Evolutionary conservation across 306 rosid species (phyloP).

Genomic region (Neltuma alba): DNA sequence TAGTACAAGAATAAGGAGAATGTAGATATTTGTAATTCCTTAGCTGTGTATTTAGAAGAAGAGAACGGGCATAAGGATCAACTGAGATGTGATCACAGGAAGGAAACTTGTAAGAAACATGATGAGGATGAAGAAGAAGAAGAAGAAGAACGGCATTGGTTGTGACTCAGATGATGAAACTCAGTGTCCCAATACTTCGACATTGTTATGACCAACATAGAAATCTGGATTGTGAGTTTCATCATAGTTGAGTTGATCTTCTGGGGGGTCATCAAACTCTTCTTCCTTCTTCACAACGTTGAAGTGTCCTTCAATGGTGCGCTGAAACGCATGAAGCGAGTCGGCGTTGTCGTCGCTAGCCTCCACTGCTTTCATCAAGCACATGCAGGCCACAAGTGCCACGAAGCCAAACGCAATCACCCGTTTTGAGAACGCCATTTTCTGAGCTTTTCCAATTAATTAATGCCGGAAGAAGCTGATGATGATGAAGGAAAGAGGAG

Average conservation of each 20-base stretch:
- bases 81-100: not conserved
- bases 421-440: not conserved
- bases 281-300: not conserved
- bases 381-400: not conserved
- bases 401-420: not conserved
- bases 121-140: too few relatives aligned
- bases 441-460: not conserved
- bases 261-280: not conserved
- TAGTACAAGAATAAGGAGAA: not conserved
- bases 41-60: not conserved
- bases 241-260: not conserved
- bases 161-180: too few relatives aligned
- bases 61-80: not conserved
- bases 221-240: not conserved
- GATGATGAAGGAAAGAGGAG: too few relatives aligned
- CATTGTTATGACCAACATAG: not conserved
- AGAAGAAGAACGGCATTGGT: not conserved
- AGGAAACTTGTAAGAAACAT: too few relatives aligned
- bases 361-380: not conserved
- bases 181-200: not conserved
- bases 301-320: too few relatives aligned
- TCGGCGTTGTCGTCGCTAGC: not conserved
- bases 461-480: too few relatives aligned
- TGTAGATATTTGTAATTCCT: not conserved
- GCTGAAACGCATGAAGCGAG: not conserved